Conservation (phyloP, 345 rosid species). For the Psidium guajava region DNA sequence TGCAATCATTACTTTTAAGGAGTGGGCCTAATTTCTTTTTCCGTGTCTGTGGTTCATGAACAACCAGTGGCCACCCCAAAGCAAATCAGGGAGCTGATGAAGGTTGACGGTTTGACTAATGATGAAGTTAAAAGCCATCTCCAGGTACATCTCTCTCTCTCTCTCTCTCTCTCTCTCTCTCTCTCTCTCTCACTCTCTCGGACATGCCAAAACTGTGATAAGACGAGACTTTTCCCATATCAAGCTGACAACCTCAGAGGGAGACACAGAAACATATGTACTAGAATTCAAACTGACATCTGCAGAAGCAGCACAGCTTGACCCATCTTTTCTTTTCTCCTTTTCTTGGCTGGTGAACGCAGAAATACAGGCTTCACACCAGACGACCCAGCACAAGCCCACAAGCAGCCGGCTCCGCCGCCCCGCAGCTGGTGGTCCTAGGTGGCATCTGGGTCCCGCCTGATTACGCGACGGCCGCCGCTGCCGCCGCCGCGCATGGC, state of each 20-base stretch:
- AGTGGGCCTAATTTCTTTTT: not conserved
- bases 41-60: not conserved
- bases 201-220: not conserved
- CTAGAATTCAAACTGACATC: not conserved
- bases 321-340: not conserved
- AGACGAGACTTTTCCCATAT: not conserved
- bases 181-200: not conserved
- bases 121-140: constrained; percentile 99
- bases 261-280: not conserved
- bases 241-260: not conserved
- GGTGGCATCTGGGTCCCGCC: constrained; percentile 96
- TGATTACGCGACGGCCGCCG: constrained; percentile 66
- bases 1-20: not conserved
- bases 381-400: constrained; percentile 94
- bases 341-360: not conserved
- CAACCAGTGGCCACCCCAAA: constrained; percentile 89
- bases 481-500: constrained; percentile 49
- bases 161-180: not conserved
- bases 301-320: not conserved
- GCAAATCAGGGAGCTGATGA: constrained; percentile 96
- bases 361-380: constrained; percentile 97
- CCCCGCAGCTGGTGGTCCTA: constrained; percentile 72
- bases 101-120: constrained; percentile 99
- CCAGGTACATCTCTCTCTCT: constrained; percentile 41
- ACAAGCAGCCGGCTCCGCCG: constrained; percentile 45